phyloP scores from a whole-genome alignment of 2,329 filamentous ascomycete species.

The Chaetomium olivaceum region DNA sequence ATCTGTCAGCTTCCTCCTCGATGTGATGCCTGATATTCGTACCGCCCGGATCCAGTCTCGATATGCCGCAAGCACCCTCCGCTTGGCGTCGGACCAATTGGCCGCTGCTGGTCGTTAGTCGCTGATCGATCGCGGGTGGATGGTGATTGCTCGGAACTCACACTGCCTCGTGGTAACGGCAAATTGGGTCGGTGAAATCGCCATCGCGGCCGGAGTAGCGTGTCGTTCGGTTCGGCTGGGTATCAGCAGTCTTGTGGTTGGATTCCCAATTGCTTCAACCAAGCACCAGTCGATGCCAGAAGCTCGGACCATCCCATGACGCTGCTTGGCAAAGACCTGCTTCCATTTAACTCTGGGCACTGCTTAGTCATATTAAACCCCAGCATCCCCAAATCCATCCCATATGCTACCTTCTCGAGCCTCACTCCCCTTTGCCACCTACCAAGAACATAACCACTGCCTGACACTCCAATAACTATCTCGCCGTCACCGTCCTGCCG shows the following conservation, averaged over 20 bases:
- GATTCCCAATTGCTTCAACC: slow-evolving; percentile 10
- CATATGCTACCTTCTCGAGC: background rate
- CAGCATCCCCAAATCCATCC: slow-evolving; percentile 2
- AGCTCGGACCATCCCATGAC: slow-evolving; percentile 25
- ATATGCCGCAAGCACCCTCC: slow-evolving; percentile 84
- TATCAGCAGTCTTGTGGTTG: slow-evolving; percentile 13
- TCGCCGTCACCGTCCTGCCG: background rate
- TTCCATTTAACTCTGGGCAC: background rate
- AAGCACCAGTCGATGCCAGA: background rate
- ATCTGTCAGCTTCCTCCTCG: slow-evolving; percentile 3
- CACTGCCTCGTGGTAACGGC: slow-evolving; percentile 78
- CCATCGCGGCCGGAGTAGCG: slow-evolving; percentile 59
- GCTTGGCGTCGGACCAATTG: slow-evolving; percentile 87
- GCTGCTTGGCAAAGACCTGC: background rate
- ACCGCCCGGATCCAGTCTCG: slow-evolving; percentile 95
- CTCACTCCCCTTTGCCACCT: background rate
- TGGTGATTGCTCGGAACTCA: slow-evolving; percentile 47
- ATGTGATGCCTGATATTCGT: slow-evolving; percentile 44
- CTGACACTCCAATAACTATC: background rate
- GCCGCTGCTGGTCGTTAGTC: slow-evolving; percentile 62
- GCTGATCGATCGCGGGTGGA: background rate
- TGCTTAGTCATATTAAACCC: slow-evolving; percentile 13
- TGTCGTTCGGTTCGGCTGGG: slow-evolving; percentile 34
- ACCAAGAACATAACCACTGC: background rate
- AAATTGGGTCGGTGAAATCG: slow-evolving; percentile 91